Evolutionary conservation across 2,329 filamentous ascomycete genomes (phyloP).

Genomic region (Harringtonia lauricola): DNA sequence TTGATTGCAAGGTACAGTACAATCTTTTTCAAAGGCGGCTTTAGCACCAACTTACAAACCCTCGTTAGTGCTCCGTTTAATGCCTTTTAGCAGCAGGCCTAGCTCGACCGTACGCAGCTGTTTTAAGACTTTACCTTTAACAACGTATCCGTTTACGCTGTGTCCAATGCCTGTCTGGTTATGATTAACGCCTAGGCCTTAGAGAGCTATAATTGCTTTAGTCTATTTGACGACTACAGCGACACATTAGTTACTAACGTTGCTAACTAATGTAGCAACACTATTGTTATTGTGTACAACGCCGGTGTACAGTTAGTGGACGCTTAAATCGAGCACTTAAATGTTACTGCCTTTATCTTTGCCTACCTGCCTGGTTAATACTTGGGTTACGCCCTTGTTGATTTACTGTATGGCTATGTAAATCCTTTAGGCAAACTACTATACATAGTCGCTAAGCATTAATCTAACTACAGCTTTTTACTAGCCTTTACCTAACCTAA

Average conservation of each 20-base stretch:
- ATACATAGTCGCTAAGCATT: slow-evolving; percentile 46
- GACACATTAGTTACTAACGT: slow-evolving; percentile 46
- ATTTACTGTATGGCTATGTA: slow-evolving; percentile 44
- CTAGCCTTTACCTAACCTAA: slow-evolving; percentile 26
- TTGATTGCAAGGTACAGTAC: slow-evolving; percentile 29
- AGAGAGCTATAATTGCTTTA: slow-evolving; percentile 55
- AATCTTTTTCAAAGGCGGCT: slow-evolving; percentile 28
- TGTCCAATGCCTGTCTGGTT: slow-evolving; percentile 54
- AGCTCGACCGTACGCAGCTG: slow-evolving; percentile 43
- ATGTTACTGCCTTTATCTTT: slow-evolving; percentile 52
- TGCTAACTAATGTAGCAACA: slow-evolving; percentile 47
- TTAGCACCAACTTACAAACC: slow-evolving; percentile 22
- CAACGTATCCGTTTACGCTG: slow-evolving; percentile 35
- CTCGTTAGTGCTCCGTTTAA: slow-evolving; percentile 41
- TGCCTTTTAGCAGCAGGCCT: slow-evolving; percentile 38
- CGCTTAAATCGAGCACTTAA: slow-evolving; percentile 48
- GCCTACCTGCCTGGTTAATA: slow-evolving; percentile 55
- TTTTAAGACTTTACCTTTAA: slow-evolving; percentile 45
- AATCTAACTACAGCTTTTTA: slow-evolving; percentile 40
- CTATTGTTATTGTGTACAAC: slow-evolving; percentile 54
- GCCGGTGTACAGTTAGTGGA: slow-evolving; percentile 49
- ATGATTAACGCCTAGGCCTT: slow-evolving; percentile 57
- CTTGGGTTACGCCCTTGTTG: slow-evolving; percentile 41
- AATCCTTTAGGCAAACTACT: slow-evolving; percentile 48
- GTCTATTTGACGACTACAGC: slow-evolving; percentile 54